Conservation (phyloP, 192 early-diverging fungal genomes). For the Paraglomus occultum region DNA sequence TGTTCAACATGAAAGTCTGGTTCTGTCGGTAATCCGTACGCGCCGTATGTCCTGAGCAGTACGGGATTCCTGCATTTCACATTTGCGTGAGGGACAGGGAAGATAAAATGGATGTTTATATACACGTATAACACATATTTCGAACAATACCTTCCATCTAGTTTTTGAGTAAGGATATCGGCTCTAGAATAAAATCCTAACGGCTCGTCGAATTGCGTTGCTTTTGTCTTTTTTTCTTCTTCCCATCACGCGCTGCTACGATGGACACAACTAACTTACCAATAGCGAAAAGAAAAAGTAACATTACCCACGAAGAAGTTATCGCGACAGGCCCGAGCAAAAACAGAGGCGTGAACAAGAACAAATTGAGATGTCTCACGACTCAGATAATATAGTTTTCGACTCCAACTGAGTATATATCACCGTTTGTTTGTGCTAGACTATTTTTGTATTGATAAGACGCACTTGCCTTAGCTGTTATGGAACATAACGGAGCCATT, state of each 20-base stretch:
- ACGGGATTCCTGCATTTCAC: constrained; percentile 44
- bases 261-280: too few relatives aligned
- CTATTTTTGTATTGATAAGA: constrained; percentile 27
- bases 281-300: too few relatives aligned
- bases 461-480: constrained; percentile 16
- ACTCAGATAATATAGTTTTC: constrained; percentile 4
- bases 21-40: constrained; percentile 75
- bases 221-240: constrained; percentile 6
- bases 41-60: constrained; percentile 75
- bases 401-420: constrained; percentile 1
- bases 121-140: background rate
- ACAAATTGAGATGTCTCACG: background rate
- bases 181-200: background rate
- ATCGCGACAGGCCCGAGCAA: constrained; percentile 15
- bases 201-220: constrained; percentile 12
- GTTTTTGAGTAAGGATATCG: background rate
- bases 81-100: background rate
- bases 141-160: constrained; percentile 39
- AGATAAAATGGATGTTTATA: background rate
- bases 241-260: background rate
- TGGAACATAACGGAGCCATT: constrained; percentile 26
- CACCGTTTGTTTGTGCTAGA: constrained; percentile 21
- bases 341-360: constrained; percentile 14
- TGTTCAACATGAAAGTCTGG: constrained; percentile 74
- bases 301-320: background rate